A percentile compares a stretch with the other conserved stretches of the same genome.
These are phyloP conservation scores for Exophiala mesophila DNA, from an alignment of 2,329 filamentous ascomycete species.

Conservation along the genomic window DNA sequence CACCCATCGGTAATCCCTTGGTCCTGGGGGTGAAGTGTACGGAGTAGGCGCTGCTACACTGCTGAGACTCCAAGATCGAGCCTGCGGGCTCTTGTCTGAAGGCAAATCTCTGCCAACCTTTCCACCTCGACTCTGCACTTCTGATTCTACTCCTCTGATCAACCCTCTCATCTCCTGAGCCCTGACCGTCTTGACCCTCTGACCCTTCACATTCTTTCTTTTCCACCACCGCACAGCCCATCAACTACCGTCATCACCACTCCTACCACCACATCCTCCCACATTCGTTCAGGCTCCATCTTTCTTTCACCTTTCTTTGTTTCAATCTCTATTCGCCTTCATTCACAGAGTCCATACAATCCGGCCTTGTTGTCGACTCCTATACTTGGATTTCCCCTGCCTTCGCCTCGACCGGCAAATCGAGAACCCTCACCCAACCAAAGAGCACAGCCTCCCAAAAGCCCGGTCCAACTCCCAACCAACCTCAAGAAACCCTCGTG, in stretches of 20 bases:
- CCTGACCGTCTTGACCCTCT: slow-evolving; percentile 6
- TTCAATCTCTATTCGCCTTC: slow-evolving; percentile 17
- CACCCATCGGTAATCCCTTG: no score
- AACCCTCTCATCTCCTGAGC: no score
- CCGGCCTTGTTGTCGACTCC: slow-evolving; percentile 11
- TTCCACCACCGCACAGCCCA: slow-evolving; percentile 3
- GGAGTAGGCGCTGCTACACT: no score
- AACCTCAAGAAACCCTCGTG: not conserved
- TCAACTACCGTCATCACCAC: slow-evolving; percentile 2
- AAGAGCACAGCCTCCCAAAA: slow-evolving; percentile 7
- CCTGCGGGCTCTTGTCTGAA: no score
- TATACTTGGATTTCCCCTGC: slow-evolving; percentile 7
- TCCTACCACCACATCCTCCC: slow-evolving; percentile 9
- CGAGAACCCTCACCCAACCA: no score
- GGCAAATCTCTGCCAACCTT: not conserved
- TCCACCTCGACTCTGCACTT: not conserved
- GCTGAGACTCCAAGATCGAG: no score
- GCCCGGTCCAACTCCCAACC: not conserved
- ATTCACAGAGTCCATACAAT: no score
- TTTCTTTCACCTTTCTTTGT: slow-evolving; percentile 14
- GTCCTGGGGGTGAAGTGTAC: no score
- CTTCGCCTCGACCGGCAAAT: no score
- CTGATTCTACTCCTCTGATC: slow-evolving; percentile 2
- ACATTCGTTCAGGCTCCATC: slow-evolving; percentile 23
- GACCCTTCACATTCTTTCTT: slow-evolving; percentile 15